Conservation (phyloP, 1,284 basidiomycete species). For the Microbotryum violaceum region DNA sequence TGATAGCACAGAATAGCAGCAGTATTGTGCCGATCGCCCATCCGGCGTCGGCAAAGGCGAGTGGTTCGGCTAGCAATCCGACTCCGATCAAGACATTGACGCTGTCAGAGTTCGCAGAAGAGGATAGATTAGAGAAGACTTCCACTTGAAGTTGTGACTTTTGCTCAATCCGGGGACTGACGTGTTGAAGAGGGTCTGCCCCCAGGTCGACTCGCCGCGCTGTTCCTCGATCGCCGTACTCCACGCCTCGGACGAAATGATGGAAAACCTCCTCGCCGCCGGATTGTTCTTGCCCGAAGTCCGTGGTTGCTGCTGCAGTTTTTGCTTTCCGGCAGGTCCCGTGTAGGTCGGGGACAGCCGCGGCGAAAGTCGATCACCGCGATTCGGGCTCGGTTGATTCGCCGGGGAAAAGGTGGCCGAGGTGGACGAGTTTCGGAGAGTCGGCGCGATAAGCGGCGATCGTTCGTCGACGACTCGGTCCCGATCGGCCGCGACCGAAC, state of each 20-base stretch:
- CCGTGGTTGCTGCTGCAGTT: no score
- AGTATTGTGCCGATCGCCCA: conserved; percentile 70
- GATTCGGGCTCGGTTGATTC: neutral
- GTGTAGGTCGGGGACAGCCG: no score
- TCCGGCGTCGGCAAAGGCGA: conserved; percentile 78
- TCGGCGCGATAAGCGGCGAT: neutral
- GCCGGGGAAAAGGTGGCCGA: neutral
- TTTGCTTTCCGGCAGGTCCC: no score
- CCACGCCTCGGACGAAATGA: conserved; percentile 20
- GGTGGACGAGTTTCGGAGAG: neutral
- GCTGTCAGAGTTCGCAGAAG: neutral
- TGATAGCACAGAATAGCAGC: conserved; percentile 65
- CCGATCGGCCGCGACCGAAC: neutral
- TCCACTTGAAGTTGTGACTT: no score
- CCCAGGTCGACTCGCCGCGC: conserved; percentile 28
- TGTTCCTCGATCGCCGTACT: conserved; percentile 17
- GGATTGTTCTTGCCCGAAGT: no score
- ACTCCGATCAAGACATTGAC: conserved; percentile 51
- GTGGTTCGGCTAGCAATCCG: conserved; percentile 79
- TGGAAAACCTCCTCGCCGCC: neutral
- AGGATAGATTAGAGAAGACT: no score
- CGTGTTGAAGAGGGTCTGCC: conserved; percentile 64
- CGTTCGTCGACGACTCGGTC: neutral
- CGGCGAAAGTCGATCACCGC: no score
- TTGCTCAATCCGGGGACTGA: neutral